Base-by-base conservation (phyloP, 495 filamentous ascomycete species). In the Daldinia grandis region DNA sequence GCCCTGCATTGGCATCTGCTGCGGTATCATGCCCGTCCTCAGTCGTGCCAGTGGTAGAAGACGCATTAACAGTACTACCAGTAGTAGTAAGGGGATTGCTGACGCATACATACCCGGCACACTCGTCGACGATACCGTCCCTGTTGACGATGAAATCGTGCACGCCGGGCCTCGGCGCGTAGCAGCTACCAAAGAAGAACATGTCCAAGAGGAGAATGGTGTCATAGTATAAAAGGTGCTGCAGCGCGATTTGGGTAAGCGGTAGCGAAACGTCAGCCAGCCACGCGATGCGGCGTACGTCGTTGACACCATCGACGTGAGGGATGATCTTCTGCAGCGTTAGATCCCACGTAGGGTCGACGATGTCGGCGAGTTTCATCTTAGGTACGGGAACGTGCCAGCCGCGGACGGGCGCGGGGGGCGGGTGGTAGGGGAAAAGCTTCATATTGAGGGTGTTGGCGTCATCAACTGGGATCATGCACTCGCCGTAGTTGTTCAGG, bases 381-480 rank as follows among this genome's bases (percentile, higher is more conserved):
- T 93, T 97, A 69, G 92, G 90, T 15, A 98, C 86, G 12, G 95
- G 95, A 9, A 99, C 96, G 74, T 97, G 92, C 89, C 90, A 96
- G 7, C 92, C 84, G 69, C 89, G 89, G 62, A 98, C 88, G 6
- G 87, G 84, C 0, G 94, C 89, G 0, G 95, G 94, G 6, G 88
- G 87, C 2, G 89, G 85, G 73, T 94, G 93, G 55, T 90, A 87
- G 0, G 93, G 93, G 80, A 97, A 97, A 54, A 97, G 87, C 78
- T 97, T 97, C 84, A 99, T 92, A 79, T 97, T 97, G 76, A 99
- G 87, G 10, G 93, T 97, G 80, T 97, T 97, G 66, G 92, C 88
- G 66, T 96, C 93, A 78, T 97, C 90, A 73, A 97, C 93, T 1
- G 94, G 93, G 71, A 97, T 95, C 94, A 98, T 94, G 87, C 93